A percentile compares a stretch with the other conserved stretches of the same genome.
Conservation (phyloP, 192 early-diverging fungal genomes). For the Backusella luteola region DNA sequence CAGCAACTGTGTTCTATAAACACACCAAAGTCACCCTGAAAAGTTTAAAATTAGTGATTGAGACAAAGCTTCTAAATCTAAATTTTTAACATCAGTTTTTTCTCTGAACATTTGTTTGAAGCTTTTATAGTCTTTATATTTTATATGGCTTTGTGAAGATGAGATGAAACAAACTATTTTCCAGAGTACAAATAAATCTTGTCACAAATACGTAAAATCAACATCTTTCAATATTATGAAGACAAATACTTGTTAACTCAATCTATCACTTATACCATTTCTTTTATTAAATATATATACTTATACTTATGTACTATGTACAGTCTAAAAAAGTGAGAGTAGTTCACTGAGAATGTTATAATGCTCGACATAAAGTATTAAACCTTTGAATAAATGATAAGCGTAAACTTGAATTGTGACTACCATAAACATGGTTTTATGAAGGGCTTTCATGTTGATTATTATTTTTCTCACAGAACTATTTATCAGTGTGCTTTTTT, state of each 20-base stretch:
- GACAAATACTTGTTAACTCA: background rate
- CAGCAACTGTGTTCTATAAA: no score
- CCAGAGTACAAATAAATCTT: no score
- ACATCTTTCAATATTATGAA: no score
- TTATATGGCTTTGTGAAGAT: no score
- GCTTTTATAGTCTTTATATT: no score
- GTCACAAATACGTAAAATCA: no score
- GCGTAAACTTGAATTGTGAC: background rate
- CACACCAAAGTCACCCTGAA: no score
- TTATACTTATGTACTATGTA: background rate
- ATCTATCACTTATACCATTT: background rate
- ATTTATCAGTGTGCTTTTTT: background rate
- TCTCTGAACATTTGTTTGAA: no score
- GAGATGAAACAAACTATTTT: no score
- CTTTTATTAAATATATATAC: background rate
- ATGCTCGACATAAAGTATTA: background rate
- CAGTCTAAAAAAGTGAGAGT: background rate
- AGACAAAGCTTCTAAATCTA: no score
- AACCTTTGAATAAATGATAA: background rate
- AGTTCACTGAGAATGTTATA: background rate
- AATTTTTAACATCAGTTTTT: no score
- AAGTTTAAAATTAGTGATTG: no score
- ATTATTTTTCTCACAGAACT: slow-evolving; percentile 5
- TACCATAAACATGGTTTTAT: background rate
- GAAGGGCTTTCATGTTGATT: background rate